A percentile compares a stretch with the other conserved stretches of the same genome.
Evolutionary conservation across 768 basidiomycete genomes (phyloP).

Genomic region (Leccinellum luteum): DNA sequence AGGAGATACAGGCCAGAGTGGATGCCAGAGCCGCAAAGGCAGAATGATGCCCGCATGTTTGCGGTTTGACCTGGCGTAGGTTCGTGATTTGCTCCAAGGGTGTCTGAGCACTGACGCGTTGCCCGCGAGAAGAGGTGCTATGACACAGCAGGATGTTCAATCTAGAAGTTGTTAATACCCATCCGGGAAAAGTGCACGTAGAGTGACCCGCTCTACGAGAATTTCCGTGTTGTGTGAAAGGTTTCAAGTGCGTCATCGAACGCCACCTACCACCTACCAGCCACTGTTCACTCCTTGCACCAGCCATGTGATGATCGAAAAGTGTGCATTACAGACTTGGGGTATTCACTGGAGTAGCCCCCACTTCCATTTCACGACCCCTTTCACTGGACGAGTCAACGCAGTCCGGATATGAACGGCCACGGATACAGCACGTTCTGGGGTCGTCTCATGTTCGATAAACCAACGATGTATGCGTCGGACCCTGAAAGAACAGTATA

Average conservation of each 20-base stretch:
- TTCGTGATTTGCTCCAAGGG: constrained; percentile 15
- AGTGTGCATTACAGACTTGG: neutral
- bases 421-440: constrained; percentile 18
- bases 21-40: constrained; percentile 24
- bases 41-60: constrained; percentile 15
- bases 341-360: neutral
- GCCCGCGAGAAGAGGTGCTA: constrained; percentile 5
- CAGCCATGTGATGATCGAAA: constrained; percentile 13
- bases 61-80: constrained; percentile 14
- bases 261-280: neutral
- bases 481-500: constrained; percentile 27
- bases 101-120: constrained; percentile 6
- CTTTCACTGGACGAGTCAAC: constrained; percentile 1
- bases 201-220: neutral
- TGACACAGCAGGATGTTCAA: constrained; percentile 8
- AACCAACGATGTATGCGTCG: constrained; percentile 9
- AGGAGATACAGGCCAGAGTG: constrained; percentile 52
- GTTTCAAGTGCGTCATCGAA: neutral
- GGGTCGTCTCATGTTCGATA: constrained; percentile 21
- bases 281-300: no score
- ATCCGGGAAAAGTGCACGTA: neutral
- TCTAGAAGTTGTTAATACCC: constrained; percentile 18
- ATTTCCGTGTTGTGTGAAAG: neutral
- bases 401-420: constrained; percentile 23
- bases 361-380: constrained; percentile 19